Conservation (phyloP, 2,329 filamentous ascomycete species). For the Eurotiales sp. region DNA sequence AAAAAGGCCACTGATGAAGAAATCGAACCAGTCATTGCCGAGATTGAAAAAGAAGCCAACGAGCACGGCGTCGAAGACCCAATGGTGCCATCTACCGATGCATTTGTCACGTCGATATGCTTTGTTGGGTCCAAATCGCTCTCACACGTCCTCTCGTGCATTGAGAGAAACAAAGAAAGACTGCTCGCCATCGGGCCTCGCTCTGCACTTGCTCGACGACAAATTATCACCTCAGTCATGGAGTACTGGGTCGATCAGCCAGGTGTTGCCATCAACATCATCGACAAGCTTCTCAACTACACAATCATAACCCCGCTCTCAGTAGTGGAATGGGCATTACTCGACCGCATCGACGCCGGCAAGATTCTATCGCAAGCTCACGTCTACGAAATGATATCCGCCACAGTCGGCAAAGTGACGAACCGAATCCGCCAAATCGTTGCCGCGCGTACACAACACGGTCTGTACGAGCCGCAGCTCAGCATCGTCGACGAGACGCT, state of each 20-base stretch:
- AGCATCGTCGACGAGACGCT: slow-evolving; percentile 63
- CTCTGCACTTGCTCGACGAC: slow-evolving; percentile 71
- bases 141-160: slow-evolving; percentile 90
- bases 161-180: slow-evolving; percentile 89
- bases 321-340: slow-evolving; percentile 86
- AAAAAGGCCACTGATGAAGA: slow-evolving; percentile 83
- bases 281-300: slow-evolving; percentile 97
- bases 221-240: slow-evolving; percentile 88
- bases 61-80: slow-evolving; percentile 68
- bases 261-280: slow-evolving; percentile 83
- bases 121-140: slow-evolving; percentile 93
- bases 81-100: slow-evolving; percentile 82
- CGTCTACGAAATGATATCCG: slow-evolving; percentile 84
- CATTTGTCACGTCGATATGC: slow-evolving; percentile 89
- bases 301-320: slow-evolving; percentile 82
- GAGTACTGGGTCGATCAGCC: slow-evolving; percentile 91
- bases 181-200: slow-evolving; percentile 73
- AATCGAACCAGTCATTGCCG: slow-evolving; percentile 74
- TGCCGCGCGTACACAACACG: slow-evolving; percentile 56
- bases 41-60: slow-evolving; percentile 74
- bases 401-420: slow-evolving; percentile 86
- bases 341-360: slow-evolving; percentile 61
- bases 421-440: slow-evolving; percentile 79
- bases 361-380: slow-evolving; percentile 68
- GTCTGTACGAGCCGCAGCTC: slow-evolving; percentile 52